Percentiles rank a stretch among this genome's conserved stretches.
phyloP scores from a whole-genome alignment of 345 rosid genomes.

The Citrus unshiu region DNA sequence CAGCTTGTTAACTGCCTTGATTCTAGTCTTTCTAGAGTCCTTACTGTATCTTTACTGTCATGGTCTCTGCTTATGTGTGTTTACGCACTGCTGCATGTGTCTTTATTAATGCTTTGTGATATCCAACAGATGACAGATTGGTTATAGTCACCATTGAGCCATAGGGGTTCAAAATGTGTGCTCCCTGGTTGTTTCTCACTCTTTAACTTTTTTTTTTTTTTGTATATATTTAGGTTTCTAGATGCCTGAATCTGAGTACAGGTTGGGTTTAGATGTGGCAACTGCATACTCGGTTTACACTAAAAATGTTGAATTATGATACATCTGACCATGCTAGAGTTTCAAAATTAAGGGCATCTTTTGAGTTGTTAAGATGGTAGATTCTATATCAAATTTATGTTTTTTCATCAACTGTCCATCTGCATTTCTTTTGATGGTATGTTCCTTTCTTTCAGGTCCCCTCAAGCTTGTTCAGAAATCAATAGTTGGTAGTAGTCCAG shows the following conservation, averaged over 20 bases:
- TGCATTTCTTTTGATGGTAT: neutral
- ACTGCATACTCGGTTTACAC: neutral
- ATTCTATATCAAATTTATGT: neutral
- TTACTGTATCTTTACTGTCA: neutral
- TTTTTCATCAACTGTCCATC: neutral
- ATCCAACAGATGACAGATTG: neutral
- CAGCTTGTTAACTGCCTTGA: neutral
- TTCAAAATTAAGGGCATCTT: neutral
- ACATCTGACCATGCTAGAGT: neutral
- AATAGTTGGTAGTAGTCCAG: neutral
- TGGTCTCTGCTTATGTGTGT: neutral
- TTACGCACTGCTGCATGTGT: neutral
- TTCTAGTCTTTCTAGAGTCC: neutral
- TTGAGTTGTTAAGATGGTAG: neutral
- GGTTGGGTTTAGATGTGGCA: neutral
- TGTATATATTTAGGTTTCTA: neutral
- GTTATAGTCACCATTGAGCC: neutral
- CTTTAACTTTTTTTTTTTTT: neutral
- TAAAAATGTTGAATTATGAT: neutral
- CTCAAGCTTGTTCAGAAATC: slow-evolving; percentile 47
- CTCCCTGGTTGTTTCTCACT: neutral
- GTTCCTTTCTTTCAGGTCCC: slow-evolving; percentile 44
- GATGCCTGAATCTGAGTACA: neutral
- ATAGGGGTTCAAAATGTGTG: neutral
- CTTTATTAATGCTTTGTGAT: neutral